A percentile compares a stretch with the other conserved stretches of the same genome.
Evolutionary conservation across 768 basidiomycete species (phyloP).

Genomic region (Calocera cornea): DNA sequence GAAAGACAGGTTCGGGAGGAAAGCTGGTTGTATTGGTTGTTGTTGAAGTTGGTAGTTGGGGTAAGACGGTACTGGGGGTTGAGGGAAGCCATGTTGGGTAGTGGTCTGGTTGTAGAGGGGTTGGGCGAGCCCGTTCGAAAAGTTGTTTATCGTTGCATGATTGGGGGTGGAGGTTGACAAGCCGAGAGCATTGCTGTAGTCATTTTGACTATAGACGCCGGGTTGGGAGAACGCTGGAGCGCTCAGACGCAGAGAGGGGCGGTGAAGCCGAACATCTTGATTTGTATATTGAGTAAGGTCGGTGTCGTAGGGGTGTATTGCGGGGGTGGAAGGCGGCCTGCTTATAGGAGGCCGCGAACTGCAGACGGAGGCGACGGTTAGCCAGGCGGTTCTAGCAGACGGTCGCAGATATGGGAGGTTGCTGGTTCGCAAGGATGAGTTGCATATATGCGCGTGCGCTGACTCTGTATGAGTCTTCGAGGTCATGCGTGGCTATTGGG

Average conservation of each 20-base stretch:
- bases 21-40: not conserved
- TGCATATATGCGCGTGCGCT: conserved; percentile 1
- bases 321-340: not conserved
- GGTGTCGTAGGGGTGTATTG: not conserved
- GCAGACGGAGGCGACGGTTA: not conserved
- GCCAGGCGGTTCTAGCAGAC: not conserved
- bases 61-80: not conserved
- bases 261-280: not conserved
- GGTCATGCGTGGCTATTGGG: not conserved
- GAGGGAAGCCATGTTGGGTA: conserved; percentile 2
- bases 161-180: not conserved
- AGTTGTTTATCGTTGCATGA: not conserved
- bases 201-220: conserved; percentile 2
- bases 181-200: conserved; percentile 3
- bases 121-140: not conserved
- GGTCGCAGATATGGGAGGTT: not conserved
- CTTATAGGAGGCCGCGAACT: conserved; percentile 4
- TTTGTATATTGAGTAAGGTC: not conserved
- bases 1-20: too few relatives aligned
- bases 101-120: not conserved
- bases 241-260: not conserved
- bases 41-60: not conserved
- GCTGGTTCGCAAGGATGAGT: not conserved
- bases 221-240: not conserved
- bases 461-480: not conserved